Evolutionary conservation across 1,284 basidiomycete genomes (phyloP), one percentile per base, ranked within the genome.

Genomic region (Neolentinus lepideus): DNA sequence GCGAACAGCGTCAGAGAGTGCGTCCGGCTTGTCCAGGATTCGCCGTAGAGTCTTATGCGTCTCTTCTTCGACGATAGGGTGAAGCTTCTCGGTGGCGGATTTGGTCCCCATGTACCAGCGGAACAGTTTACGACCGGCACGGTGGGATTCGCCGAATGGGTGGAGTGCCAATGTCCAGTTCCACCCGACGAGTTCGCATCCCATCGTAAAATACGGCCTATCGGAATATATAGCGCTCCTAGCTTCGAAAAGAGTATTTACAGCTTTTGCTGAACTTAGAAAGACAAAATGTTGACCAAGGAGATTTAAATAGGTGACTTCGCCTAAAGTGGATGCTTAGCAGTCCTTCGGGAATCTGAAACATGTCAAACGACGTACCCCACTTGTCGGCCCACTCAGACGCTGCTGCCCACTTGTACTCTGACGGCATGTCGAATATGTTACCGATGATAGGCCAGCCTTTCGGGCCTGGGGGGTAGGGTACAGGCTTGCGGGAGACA

Each of bases 131-230:
- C 85, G 79, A 63, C 78, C 83, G 61, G 79, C 78, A 52, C 83
- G 80, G 66, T 85, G 79, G 38, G 75, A 75, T 61, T 83, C 78
- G 56, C 81, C 81, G 62, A 85, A 86, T 27, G 76, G 81, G 51
- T 80, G 69, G 54, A 88, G 75, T 16, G 77, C 82, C 27, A 86
- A 72, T 0, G 79, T 78, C 56, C 83, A 73, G 59, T 81, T 81
- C 85, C 84, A 88, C 43, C 85, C 85, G 25, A 83, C 75, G 38
- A 52, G 21, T 12, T 36, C 33, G 22, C 51, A 31, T 8, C 24
- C 47, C 51, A 52, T 31, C 16, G 27, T 22, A 24, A 52, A 52
- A 14, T 31, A 52, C 11, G 51, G 51, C 27, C 51, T 4, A 22
- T 52, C 27, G 27, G 51, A 52, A 19, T 52, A 52, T 4, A 52